Base-by-base conservation (phyloP, 2,329 filamentous ascomycete species). In the Apiospora malaysiana region DNA sequence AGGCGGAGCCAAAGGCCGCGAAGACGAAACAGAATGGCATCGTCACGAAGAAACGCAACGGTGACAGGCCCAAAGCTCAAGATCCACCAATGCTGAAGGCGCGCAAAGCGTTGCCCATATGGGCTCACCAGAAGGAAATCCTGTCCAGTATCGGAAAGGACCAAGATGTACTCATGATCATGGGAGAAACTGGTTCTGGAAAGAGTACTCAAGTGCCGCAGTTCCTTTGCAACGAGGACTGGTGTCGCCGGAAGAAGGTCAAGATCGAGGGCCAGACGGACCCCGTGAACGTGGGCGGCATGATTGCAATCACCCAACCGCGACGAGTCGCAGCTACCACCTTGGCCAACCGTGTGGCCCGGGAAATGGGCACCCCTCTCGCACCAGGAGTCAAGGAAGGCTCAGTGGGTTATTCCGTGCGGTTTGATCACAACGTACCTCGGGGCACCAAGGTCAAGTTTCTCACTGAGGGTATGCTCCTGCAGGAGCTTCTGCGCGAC, bases 201-300 rank as follows among this genome's bases (percentile, higher is more conserved):
- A 99, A 99, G 83, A 97, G 93, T 84, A 99, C 96, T 0, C 96
- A 99, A 81, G 91, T 98, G 0, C 95, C 96, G 0, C 96, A 98
- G 78, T 98, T 97, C 73, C 84, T 99, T 9, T 89, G 92, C 65
- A 81, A 84, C 37, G 93, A 98, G 77, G 82, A 89, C 8, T 98
- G 95, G 94, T 97, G 94, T 80, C 86, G 84, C 69, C 87, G 86
- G 46, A 86, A 85, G 71, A 89, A 82, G 71, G 86, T 90, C 65
- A 87, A 83, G 68, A 75, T 91, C 27, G 74, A 79, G 45, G 75
- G 82, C 1, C 72, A 77, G 40, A 76, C 78, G 3, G 78, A 84
- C 68, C 85, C 88, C 1, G 81, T 87, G 1, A 83, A 80, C 14
- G 89, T 94, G 1, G 93, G 93, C 14, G 93, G 94, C 0, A 92